A percentile compares a stretch with the other conserved stretches of the same genome.
These are phyloP conservation scores for Metarhizium sp. DNA, from an alignment of 2,329 filamentous ascomycete species.

Conservation along the genomic window DNA sequence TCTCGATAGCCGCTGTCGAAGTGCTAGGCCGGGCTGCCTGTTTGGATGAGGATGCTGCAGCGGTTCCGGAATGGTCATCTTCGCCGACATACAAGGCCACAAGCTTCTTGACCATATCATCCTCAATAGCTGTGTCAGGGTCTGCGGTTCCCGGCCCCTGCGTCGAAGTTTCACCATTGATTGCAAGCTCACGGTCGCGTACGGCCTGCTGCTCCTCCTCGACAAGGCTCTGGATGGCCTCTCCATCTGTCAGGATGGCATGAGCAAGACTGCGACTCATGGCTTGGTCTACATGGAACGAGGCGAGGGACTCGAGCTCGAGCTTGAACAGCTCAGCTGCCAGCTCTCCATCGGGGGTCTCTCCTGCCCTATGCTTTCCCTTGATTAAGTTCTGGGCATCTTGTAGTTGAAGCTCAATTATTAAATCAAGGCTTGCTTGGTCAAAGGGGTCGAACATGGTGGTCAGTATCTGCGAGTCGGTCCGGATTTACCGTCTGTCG, in stretches of 20 bases:
- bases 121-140: background rate
- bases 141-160: background rate
- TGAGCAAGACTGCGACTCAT: constrained; percentile 12
- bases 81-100: background rate
- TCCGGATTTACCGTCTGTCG: too few species aligned
- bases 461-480: background rate
- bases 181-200: too few species aligned
- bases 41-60: background rate
- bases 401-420: constrained; percentile 12
- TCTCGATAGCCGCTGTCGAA: background rate
- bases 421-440: constrained; percentile 8
- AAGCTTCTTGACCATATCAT: background rate
- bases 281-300: constrained; percentile 5
- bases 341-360: constrained; percentile 5
- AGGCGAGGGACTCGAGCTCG: constrained; percentile 7
- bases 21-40: too few species aligned
- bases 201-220: too few species aligned
- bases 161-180: too few species aligned
- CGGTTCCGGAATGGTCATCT: background rate
- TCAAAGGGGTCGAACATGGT: constrained; percentile 3
- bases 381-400: constrained; percentile 7
- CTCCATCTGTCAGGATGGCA: constrained; percentile 8
- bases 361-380: constrained; percentile 6
- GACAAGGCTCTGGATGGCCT: constrained; percentile 2
- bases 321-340: constrained; percentile 6